These are phyloP conservation scores for Quercus bicolor DNA, from an alignment of 306 rosid genomes.

Conservation along the genomic window DNA sequence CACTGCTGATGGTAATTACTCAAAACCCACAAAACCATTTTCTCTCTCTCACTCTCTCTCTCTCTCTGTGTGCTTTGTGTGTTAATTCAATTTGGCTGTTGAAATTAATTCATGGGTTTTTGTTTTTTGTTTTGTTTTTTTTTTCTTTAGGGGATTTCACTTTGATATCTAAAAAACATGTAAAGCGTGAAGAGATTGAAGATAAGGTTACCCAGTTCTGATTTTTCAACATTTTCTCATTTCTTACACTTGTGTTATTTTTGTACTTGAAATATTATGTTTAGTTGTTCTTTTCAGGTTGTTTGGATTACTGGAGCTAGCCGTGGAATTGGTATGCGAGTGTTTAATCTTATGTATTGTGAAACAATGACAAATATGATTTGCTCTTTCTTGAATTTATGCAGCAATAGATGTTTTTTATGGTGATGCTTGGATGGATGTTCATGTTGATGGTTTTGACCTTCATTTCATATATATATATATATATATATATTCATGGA, in stretches of 20 bases:
- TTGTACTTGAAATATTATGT: not conserved
- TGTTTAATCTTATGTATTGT: not conserved
- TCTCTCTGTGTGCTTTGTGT: not conserved
- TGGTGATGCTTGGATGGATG: not conserved
- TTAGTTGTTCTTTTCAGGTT: slow-evolving; percentile 44
- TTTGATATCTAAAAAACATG: slow-evolving; percentile 61
- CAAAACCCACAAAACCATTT: not conserved
- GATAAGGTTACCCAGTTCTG: slow-evolving; percentile 49
- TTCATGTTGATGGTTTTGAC: not conserved
- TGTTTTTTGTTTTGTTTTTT: not conserved
- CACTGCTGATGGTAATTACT: slow-evolving; percentile 57
- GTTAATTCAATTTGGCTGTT: not conserved
- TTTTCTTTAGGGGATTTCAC: slow-evolving; percentile 66
- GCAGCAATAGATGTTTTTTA: not conserved
- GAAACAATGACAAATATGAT: not conserved
- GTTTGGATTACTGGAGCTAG: slow-evolving; percentile 96
- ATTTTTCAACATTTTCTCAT: not conserved
- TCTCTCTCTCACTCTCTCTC: not conserved
- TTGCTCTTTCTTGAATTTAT: not conserved
- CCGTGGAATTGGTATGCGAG: slow-evolving; percentile 81
- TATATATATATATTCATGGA: not conserved
- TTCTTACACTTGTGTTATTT: not conserved
- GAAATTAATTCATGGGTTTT: not conserved
- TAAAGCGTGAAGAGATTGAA: slow-evolving; percentile 66
- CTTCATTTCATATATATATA: no score